phyloP scores from a whole-genome alignment of 495 filamentous ascomycete genomes.

The Penicillium fimorum region DNA sequence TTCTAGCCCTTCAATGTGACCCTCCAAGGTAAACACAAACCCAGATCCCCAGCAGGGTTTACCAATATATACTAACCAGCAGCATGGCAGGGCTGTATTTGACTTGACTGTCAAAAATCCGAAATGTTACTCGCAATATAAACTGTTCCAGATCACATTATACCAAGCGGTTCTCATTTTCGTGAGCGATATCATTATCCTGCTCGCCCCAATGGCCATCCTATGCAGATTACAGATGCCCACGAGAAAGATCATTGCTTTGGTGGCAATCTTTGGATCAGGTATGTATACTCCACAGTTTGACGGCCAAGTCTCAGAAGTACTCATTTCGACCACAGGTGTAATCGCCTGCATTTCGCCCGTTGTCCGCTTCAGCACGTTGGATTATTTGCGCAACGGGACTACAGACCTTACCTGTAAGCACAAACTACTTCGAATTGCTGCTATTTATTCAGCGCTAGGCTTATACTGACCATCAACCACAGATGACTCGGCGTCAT shows the following conservation, averaged over 20 bases:
- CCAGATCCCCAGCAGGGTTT: background rate
- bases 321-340: constrained; percentile 4
- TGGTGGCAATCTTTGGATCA: constrained; percentile 15
- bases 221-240: constrained; percentile 4
- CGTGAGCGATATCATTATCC: constrained; percentile 1
- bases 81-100: background rate
- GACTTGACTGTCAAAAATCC: background rate
- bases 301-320: no score
- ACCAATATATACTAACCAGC: background rate
- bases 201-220: constrained; percentile 5
- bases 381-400: constrained; percentile 10
- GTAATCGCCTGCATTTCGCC: constrained; percentile 15
- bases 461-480: background rate
- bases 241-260: constrained; percentile 3
- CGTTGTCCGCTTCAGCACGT: constrained; percentile 15
- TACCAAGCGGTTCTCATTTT: constrained; percentile 11
- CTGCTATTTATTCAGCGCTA: no score
- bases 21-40: constrained; percentile 6
- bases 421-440: background rate
- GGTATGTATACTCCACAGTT: background rate
- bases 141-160: constrained; percentile 5
- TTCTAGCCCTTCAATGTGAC: constrained; percentile 7
- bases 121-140: constrained; percentile 7
- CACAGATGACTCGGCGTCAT: constrained; percentile 12
- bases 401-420: constrained; percentile 13